Percentiles rank a stretch among this genome's conserved stretches.
Evolutionary conservation across 495 filamentous ascomycete species (phyloP).

Genomic region (Penicillium chermesinum): DNA sequence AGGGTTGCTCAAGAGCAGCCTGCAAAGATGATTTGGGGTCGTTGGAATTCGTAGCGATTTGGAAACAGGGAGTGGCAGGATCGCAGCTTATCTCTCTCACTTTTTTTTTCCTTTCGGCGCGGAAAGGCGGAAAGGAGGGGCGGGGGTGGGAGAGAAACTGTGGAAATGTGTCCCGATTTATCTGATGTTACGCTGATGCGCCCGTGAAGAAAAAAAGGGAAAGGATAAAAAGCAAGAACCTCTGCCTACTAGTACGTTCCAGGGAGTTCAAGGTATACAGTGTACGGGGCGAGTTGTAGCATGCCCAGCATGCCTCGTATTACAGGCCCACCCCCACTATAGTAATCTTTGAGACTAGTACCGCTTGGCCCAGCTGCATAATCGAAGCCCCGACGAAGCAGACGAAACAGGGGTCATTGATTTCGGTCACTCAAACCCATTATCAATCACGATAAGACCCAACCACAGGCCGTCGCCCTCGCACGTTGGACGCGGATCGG

Average conservation of each 20-base stretch:
- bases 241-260: background rate
- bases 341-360: background rate
- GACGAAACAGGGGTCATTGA: background rate
- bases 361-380: background rate
- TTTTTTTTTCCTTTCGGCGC: constrained; percentile 11
- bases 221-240: background rate
- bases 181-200: background rate
- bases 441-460: constrained; percentile 35
- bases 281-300: background rate
- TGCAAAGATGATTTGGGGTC: constrained; percentile 3
- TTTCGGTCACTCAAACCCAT: constrained; percentile 21
- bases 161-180: background rate
- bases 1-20: constrained; percentile 21
- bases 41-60: constrained; percentile 1
- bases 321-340: background rate
- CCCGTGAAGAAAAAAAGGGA: constrained; percentile 1
- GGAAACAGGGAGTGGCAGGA: background rate
- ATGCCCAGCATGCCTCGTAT: background rate
- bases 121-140: constrained; percentile 9
- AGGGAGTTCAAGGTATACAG: background rate
- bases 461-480: constrained; percentile 26
- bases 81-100: background rate
- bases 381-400: background rate
- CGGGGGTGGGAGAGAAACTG: constrained; percentile 3
- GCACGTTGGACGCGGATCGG: constrained; percentile 24